Evolutionary conservation across 2,329 filamentous ascomycete genomes (phyloP), one percentile per base, ranked within the genome.

Genomic region (Nothophaeocryptopus gaeumannii): DNA sequence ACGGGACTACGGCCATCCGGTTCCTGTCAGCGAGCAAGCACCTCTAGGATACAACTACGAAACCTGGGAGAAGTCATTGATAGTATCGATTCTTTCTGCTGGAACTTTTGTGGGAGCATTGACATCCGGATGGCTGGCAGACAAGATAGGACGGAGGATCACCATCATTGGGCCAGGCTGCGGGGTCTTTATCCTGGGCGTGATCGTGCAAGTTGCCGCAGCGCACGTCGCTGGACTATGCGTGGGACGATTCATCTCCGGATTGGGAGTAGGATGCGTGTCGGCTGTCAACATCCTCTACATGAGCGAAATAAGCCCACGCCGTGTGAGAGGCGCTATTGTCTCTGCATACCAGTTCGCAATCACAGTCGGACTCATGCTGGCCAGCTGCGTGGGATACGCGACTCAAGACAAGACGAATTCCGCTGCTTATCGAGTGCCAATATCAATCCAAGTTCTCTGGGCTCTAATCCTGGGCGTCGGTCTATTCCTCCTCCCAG

Each of bases 301-400:
- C 63, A 71, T 73, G 62, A 64, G 64, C 2, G 67, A 69, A 46
- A 60, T 70, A 7, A 65, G 66, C 12, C 67, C 85, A 51, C 80
- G 79, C 69, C 88, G 87, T 70, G 84, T 93, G 54, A 82, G 88
- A 62, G 87, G 88, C 63, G 84, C 86, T 45, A 81, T 91, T 41
- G 88, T 92, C 12, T 84, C 85, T 0, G 85, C 84, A 11, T 92
- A 91, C 74, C 87, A 91, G 63, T 91, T 90, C 76, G 88, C 84
- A 66, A 84, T 92, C 68, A 91, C 87, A 49, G 80, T 91, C 58
- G 88, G 88, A 69, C 74, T 93, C 57, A 78, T 93, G 67, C 71
- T 92, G 53, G 88, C 88, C 14, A 81, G 85, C 3, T 83, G 82
- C 59, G 82, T 95, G 60, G 82, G 85, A 67, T 90, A 93, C 67